Conservation (phyloP, 768 basidiomycete species). For the Tricholoma sp. region DNA sequence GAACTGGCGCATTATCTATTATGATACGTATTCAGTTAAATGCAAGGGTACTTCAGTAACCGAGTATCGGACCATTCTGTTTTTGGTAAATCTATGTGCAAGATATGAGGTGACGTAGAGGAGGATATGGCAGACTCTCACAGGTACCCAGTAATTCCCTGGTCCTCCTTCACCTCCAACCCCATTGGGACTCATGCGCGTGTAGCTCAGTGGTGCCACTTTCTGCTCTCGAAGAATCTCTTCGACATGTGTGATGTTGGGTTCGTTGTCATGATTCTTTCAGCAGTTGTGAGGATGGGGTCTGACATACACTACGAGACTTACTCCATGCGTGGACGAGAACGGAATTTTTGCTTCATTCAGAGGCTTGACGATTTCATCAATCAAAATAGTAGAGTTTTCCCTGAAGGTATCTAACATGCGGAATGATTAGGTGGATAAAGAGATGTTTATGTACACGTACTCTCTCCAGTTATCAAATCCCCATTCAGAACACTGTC, state of each 20-base stretch:
- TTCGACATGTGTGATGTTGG: slow-evolving; percentile 64
- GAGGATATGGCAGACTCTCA: slow-evolving; percentile 25
- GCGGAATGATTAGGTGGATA: neutral
- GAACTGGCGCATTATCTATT: slow-evolving; percentile 41
- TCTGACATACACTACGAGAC: slow-evolving; percentile 13
- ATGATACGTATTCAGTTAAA: neutral
- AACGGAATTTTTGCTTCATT: slow-evolving; percentile 56
- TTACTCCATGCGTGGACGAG: slow-evolving; percentile 63
- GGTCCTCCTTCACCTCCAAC: slow-evolving; percentile 62
- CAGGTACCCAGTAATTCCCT: slow-evolving; percentile 77
- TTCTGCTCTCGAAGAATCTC: slow-evolving; percentile 60
- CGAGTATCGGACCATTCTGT: slow-evolving; percentile 22
- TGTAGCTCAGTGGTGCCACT: slow-evolving; percentile 58
- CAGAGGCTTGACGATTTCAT: slow-evolving; percentile 57
- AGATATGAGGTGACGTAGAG: neutral
- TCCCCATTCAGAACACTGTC: slow-evolving; percentile 67
- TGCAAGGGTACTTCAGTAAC: neutral
- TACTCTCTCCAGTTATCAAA: slow-evolving; percentile 68
- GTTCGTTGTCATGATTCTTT: slow-evolving; percentile 73
- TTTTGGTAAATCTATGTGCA: slow-evolving; percentile 31
- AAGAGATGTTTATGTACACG: slow-evolving; percentile 10
- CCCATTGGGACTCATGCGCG: slow-evolving; percentile 51
- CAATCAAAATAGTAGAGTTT: slow-evolving; percentile 62
- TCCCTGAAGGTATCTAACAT: slow-evolving; percentile 55
- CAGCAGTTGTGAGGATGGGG: neutral